These are phyloP conservation scores for Quillaja saponaria DNA, from an alignment of 306 rosid genomes.

Conservation along the genomic window DNA sequence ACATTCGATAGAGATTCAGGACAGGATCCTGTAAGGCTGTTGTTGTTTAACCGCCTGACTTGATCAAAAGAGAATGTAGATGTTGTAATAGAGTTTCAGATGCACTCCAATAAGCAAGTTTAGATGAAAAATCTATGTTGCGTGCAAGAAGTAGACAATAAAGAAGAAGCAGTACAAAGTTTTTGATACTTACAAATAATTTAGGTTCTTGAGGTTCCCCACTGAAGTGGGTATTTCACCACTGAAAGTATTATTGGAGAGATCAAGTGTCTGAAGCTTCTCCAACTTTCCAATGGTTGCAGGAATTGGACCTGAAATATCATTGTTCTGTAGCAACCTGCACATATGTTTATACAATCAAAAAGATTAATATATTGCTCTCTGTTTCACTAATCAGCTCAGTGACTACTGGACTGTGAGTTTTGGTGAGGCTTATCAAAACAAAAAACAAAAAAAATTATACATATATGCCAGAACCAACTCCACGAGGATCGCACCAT, in stretches of 20 bases:
- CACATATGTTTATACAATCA: slow-evolving; percentile 24
- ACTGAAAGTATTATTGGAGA: slow-evolving; percentile 70
- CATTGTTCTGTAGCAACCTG: slow-evolving; percentile 95
- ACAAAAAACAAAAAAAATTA: not conserved
- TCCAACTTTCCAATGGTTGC: slow-evolving; percentile 69
- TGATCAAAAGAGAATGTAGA: slow-evolving; percentile 35
- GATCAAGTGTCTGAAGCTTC: slow-evolving; percentile 92
- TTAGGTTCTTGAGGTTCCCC: slow-evolving; percentile 78
- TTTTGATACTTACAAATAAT: slow-evolving; percentile 76
- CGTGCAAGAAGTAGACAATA: slow-evolving; percentile 1
- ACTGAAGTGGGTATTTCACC: slow-evolving; percentile 84
- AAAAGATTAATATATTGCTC: not conserved
- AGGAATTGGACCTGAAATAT: slow-evolving; percentile 81
- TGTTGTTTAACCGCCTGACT: slow-evolving; percentile 89
- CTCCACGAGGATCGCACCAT: too few relatives aligned
- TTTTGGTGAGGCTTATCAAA: not conserved
- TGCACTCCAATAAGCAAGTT: slow-evolving; percentile 14
- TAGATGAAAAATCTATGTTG: slow-evolving; percentile 15
- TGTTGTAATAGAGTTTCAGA: slow-evolving; percentile 14
- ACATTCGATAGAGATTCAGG: slow-evolving; percentile 77
- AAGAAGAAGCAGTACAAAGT: not conserved
- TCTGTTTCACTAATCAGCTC: not conserved
- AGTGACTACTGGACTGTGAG: not conserved
- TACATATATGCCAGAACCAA: slow-evolving; percentile 16
- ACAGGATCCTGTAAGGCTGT: slow-evolving; percentile 85